Base-by-base conservation (phyloP, 306 rosid species). In the Dalbergia cochinchinensis region DNA sequence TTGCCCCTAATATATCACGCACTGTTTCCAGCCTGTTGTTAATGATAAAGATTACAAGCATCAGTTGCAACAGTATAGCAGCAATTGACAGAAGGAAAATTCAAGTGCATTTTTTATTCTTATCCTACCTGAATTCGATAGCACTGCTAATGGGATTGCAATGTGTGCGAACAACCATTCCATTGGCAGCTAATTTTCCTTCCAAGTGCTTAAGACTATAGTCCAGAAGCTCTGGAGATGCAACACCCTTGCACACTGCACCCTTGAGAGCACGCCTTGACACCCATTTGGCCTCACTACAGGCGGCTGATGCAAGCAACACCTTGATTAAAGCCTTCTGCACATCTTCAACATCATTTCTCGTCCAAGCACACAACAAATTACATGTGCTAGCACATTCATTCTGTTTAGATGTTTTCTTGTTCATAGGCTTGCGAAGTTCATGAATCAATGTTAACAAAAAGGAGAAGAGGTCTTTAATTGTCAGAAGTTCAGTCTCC, bases 141-240 rank as follows among this genome's bases (percentile, higher is more conserved):
- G 67, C 88, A 67, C 84, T 79, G 22, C 91, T 82, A 45, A 11
- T 3, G 3, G 89, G 90, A 78, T 84, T 90, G 84, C 87, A 90
- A 37, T 78, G 85, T 8, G 88, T 72, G 13, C 59, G 10, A 70
- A 92, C 86, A 3, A 86, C 85, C 89, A 82, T 69, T 54, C 89
- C 91, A 70, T 80, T 83, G 71, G 80, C 71, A 61, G 89, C 85
- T 33, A 73, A 44, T 79, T 73, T 84, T 7, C 97, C 97, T 35
- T 73, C 83, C 45, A 92, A 78, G 78, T 88, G 88, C 78, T 86
- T 84, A 31, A 92, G 87, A 81, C 90, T 47, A 55, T 84, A 92
- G 69, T 88, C 94, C 48, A 92, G 78, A 80, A 92, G 91, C 88
- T 87, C 90, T 1, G 80, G 83, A 50, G 94, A 87, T 19, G 91